Conservation (phyloP, 495 filamentous ascomycete species). For the Neurospora sp. region DNA sequence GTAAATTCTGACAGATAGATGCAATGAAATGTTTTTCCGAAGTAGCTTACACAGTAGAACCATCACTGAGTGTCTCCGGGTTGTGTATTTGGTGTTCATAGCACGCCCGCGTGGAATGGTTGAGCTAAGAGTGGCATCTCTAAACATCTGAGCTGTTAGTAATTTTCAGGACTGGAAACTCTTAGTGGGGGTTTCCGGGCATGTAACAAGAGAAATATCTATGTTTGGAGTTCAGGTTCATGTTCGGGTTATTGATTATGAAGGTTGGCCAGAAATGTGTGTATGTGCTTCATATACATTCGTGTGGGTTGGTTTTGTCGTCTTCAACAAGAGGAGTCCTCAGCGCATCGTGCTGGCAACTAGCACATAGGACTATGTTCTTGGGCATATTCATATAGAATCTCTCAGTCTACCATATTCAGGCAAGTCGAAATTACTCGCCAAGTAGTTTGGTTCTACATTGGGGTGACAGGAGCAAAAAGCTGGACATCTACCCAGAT, state of each 20-base stretch:
- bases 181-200: not conserved
- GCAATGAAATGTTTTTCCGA: no score
- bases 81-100: not conserved
- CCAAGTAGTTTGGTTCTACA: no score
- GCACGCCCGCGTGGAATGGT: not conserved
- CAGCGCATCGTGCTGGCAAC: no score
- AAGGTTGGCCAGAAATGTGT: not conserved
- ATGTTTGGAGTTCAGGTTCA: not conserved
- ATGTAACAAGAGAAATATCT: no score
- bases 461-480: not conserved
- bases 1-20: no score
- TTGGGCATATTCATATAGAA: no score
- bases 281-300: not conserved
- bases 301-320: not conserved
- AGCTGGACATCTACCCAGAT: not conserved
- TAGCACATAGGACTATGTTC: no score
- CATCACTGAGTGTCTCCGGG: not conserved
- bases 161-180: not conserved
- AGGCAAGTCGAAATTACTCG: no score
- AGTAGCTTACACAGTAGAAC: no score
- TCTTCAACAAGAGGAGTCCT: not conserved
- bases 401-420: no score
- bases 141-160: not conserved
- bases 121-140: no score
- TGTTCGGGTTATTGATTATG: not conserved